Conservation (phyloP, 2,329 filamentous ascomycete genomes). For the Phyllosticta capitalensis region DNA sequence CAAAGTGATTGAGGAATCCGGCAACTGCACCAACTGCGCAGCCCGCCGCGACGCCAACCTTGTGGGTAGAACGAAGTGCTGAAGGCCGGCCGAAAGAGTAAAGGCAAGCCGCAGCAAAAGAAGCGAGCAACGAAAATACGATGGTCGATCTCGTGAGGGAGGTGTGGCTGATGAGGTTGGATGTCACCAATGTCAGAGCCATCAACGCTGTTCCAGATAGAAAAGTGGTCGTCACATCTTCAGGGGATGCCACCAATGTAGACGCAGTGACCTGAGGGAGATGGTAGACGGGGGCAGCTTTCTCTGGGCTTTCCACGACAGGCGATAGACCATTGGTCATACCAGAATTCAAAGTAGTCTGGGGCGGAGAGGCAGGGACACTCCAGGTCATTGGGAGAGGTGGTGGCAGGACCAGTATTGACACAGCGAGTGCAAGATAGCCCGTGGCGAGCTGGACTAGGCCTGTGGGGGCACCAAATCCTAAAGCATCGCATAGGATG, state of each 20-base stretch:
- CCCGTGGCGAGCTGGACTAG: conserved; percentile 29
- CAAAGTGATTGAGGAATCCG: conserved; percentile 20
- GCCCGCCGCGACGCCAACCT: conserved; percentile 24
- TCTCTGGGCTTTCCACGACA: conserved; percentile 8
- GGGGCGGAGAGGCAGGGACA: background rate
- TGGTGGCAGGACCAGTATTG: conserved; percentile 40
- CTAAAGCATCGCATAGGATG: conserved; percentile 25
- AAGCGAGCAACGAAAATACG: conserved; percentile 30
- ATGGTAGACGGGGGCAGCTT: background rate
- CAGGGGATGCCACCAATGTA: conserved; percentile 26
- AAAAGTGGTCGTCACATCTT: conserved; percentile 35
- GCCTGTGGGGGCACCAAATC: conserved; percentile 13
- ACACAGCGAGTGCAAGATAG: conserved; percentile 37
- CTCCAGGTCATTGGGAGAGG: conserved; percentile 30
- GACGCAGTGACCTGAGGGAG: conserved; percentile 13
- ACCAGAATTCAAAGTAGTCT: background rate
- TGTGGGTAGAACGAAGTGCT: conserved; percentile 30
- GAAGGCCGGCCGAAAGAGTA: conserved; percentile 34
- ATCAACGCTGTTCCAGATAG: conserved; percentile 30
- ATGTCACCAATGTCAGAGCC: conserved; percentile 27
- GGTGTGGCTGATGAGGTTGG: conserved; percentile 24
- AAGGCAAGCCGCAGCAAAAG: conserved; percentile 34
- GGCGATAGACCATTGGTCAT: conserved; percentile 3
- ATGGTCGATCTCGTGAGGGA: conserved; percentile 25
- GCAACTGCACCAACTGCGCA: conserved; percentile 18